phyloP scores from a whole-genome alignment of 257 asterid genomes.

The Jacaranda mimosifolia region DNA sequence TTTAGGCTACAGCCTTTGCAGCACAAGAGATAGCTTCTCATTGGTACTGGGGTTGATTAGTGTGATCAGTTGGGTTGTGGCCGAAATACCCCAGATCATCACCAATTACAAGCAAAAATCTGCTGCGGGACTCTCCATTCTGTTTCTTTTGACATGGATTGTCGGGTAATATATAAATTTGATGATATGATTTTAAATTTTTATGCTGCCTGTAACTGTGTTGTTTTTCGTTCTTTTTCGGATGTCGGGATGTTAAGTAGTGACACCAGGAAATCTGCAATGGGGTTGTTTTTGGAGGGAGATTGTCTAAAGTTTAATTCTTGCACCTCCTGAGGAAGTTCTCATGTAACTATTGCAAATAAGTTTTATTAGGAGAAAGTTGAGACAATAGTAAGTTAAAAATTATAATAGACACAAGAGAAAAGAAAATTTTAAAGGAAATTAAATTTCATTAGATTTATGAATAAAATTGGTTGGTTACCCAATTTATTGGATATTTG shows the following conservation, averaged over 20 bases:
- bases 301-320: conserved; percentile 21
- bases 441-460: background rate
- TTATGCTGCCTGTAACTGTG: background rate
- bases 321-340: conserved; percentile 6
- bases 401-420: background rate
- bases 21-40: conserved; percentile 44
- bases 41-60: conserved; percentile 65
- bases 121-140: conserved; percentile 64
- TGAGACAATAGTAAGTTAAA: background rate
- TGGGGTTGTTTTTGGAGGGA: conserved; percentile 11
- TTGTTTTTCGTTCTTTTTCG: background rate
- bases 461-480: background rate
- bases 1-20: conserved; percentile 50
- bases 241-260: background rate
- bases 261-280: background rate
- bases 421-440: background rate
- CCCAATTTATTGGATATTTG: background rate
- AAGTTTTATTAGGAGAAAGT: background rate
- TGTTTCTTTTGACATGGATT: conserved; percentile 76
- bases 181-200: background rate
- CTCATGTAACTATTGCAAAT: background rate
- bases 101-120: conserved; percentile 67
- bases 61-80: conserved; percentile 71
- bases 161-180: conserved; percentile 51
- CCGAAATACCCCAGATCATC: conserved; percentile 79